A percentile compares a stretch with the other conserved stretches of the same genome.
phyloP scores from a whole-genome alignment of 139 green algal species.

The Coccomyxa sp. region DNA sequence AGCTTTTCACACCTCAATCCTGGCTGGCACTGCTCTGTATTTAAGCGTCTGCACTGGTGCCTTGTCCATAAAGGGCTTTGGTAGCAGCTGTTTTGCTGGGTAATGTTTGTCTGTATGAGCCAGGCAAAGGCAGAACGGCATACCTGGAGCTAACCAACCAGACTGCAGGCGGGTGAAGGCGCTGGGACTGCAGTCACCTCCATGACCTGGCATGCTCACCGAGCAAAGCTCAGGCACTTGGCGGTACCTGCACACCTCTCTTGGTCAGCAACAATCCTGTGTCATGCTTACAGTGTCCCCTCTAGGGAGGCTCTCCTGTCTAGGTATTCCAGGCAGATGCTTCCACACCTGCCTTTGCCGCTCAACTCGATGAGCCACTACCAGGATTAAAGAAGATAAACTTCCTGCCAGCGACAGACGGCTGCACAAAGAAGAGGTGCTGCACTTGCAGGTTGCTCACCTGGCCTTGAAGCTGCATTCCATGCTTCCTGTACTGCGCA shows the following conservation, averaged over 20 bases:
- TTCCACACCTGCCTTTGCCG: not conserved
- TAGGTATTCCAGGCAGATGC: not conserved
- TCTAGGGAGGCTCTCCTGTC: not conserved
- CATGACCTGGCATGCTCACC: too few species aligned
- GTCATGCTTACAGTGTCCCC: too few species aligned
- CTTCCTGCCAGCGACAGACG: not conserved
- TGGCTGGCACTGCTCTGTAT: not conserved
- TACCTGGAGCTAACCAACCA: too few species aligned
- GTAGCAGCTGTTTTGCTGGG: too few species aligned
- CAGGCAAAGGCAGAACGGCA: too few species aligned
- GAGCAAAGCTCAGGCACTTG: too few species aligned
- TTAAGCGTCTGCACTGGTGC: not conserved
- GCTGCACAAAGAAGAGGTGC: not conserved
- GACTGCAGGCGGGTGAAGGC: too few species aligned
- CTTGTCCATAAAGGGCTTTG: not conserved
- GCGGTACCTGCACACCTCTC: too few species aligned
- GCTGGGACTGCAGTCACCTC: too few species aligned
- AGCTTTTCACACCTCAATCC: not conserved
- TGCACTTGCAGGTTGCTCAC: not conserved
- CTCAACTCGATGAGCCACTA: not conserved
- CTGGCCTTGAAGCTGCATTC: conserved; percentile 20
- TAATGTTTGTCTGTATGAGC: not conserved
- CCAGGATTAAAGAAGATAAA: not conserved
- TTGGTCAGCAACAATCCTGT: too few species aligned
- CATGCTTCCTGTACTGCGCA: not conserved